Evolutionary conservation across 176 grass and related monocot genomes (phyloP).

Genomic region (Dactylis glomerata): DNA sequence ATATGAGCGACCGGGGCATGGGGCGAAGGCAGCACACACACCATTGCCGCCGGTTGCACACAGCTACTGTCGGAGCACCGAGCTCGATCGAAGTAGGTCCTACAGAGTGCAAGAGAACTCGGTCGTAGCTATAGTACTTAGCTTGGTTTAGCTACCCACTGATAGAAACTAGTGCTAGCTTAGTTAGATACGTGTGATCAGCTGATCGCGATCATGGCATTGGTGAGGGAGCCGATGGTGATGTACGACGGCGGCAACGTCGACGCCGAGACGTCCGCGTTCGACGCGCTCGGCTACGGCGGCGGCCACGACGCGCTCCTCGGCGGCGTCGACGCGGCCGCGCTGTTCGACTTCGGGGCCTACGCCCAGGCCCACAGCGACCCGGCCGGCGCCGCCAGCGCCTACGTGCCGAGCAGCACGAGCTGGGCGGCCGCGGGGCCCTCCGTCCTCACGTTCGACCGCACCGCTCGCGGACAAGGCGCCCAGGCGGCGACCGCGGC

Average conservation of each 20-base stretch:
- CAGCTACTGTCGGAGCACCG: background rate
- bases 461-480: background rate
- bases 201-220: constrained; percentile 25
- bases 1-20: constrained; percentile 24
- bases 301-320: background rate
- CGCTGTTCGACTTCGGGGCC: background rate
- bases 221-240: constrained; percentile 36
- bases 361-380: background rate
- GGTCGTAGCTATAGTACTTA: background rate
- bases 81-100: background rate
- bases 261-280: constrained; percentile 3
- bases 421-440: constrained; percentile 23
- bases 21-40: background rate
- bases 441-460: constrained; percentile 61
- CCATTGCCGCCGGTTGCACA: background rate
- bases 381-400: background rate
- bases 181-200: background rate
- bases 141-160: background rate
- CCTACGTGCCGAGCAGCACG: background rate
- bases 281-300: constrained; percentile 32
- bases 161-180: background rate
- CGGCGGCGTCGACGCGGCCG: constrained; percentile 10
- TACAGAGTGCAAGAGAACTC: background rate
- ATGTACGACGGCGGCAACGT: background rate
- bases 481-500: background rate